Evolutionary conservation across 2,329 filamentous ascomycete genomes (phyloP).

Genomic region (Fusarium keratoplasticum): DNA sequence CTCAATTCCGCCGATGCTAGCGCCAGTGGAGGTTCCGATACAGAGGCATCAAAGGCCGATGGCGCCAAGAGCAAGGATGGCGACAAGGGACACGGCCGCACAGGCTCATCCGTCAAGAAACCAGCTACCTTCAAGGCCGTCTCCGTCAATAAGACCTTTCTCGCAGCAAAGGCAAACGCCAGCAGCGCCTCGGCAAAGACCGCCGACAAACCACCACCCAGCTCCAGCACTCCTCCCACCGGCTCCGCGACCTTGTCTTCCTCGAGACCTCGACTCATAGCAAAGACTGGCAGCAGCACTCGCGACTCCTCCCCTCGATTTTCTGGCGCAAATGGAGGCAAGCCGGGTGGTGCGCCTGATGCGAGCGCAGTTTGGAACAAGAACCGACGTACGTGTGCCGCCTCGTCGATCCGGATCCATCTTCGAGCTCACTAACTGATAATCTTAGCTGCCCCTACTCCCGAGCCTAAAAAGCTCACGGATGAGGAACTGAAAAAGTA

Average conservation of each 20-base stretch:
- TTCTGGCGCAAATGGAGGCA: constrained; percentile 66
- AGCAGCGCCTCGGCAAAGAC: constrained; percentile 60
- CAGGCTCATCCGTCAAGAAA: constrained; percentile 75
- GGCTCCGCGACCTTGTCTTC: constrained; percentile 60
- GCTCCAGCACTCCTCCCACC: constrained; percentile 60
- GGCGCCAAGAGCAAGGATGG: constrained; percentile 65
- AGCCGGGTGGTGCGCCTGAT: constrained; percentile 73
- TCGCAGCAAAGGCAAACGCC: constrained; percentile 74
- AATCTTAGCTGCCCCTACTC: constrained; percentile 67
- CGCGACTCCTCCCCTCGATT: constrained; percentile 63
- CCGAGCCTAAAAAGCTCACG: constrained; percentile 84
- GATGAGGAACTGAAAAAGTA: constrained; percentile 90
- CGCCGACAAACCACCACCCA: constrained; percentile 61
- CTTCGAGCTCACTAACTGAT: constrained; percentile 33
- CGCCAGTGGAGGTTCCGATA: constrained; percentile 81
- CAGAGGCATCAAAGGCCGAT: constrained; percentile 74
- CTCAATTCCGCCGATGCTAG: constrained; percentile 74
- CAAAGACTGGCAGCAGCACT: constrained; percentile 75
- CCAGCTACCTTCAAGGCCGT: constrained; percentile 85
- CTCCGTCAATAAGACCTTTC: constrained; percentile 86
- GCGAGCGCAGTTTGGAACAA: constrained; percentile 87
- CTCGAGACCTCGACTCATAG: constrained; percentile 78
- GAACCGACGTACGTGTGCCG: constrained; percentile 75
- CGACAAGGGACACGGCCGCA: constrained; percentile 69
- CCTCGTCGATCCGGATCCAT: background rate